These are phyloP conservation scores for Phialophora macrospora DNA, from an alignment of 2,329 filamentous ascomycete genomes.

Conservation along the genomic window DNA sequence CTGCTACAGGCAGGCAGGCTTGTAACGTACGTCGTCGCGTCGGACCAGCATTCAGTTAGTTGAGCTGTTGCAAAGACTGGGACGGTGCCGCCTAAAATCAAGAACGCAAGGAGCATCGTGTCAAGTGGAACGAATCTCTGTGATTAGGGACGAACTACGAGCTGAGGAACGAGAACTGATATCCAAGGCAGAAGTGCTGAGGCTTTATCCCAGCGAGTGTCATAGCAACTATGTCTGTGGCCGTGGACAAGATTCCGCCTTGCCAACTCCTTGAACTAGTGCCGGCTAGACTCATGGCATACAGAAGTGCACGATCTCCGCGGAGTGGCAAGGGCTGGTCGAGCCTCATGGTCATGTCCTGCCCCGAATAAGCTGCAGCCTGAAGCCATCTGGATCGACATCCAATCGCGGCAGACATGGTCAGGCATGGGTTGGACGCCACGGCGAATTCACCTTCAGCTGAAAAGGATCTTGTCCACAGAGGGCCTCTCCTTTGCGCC, in stretches of 20 bases:
- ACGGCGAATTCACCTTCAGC: background rate
- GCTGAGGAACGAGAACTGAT: background rate
- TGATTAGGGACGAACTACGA: background rate
- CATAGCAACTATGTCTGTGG: background rate
- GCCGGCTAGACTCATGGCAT: background rate
- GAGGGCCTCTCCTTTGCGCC: background rate
- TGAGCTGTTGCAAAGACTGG: background rate
- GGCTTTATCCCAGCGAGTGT: background rate
- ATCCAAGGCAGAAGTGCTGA: background rate
- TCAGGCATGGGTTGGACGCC: background rate
- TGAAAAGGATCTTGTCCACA: background rate
- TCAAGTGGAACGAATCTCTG: background rate
- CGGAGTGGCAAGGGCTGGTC: background rate
- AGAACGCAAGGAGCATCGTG: background rate
- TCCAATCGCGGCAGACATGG: background rate
- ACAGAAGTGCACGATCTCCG: background rate
- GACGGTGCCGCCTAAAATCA: background rate
- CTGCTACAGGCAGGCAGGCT: background rate
- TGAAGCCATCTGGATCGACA: background rate
- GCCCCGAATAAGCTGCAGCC: too few species aligned
- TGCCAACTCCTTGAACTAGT: background rate
- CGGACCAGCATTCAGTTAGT: background rate
- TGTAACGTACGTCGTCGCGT: background rate
- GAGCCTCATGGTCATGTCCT: background rate
- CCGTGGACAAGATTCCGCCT: background rate